Conservation (phyloP, 768 basidiomycete genomes). For the Antrodiella citrinella region DNA sequence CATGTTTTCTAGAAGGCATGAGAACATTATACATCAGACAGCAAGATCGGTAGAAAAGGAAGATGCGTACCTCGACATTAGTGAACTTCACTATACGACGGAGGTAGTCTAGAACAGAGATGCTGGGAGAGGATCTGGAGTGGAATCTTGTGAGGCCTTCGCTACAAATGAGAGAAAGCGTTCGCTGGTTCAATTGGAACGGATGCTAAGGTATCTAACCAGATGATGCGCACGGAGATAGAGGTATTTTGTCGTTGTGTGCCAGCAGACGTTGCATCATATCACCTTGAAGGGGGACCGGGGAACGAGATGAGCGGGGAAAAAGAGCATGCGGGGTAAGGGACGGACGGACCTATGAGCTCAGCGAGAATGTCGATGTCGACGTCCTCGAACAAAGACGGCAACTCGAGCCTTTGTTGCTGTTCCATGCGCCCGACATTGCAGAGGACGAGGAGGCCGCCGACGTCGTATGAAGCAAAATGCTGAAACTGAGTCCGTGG, state of each 20-base stretch:
- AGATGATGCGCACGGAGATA: constrained; percentile 55
- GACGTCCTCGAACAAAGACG: constrained; percentile 78
- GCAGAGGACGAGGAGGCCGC: constrained; percentile 29
- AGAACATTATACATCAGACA: constrained; percentile 5
- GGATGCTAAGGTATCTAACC: not conserved
- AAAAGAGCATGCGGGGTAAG: no score
- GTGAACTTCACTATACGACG: constrained; percentile 91
- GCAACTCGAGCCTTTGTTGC: constrained; percentile 69
- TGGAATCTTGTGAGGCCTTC: constrained; percentile 94
- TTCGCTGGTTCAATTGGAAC: not conserved
- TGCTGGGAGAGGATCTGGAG: constrained; percentile 83
- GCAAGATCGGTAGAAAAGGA: not conserved
- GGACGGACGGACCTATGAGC: constrained; percentile 70
- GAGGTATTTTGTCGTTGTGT: constrained; percentile 93
- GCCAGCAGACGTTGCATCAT: constrained; percentile 93
- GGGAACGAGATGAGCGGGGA: constrained; percentile 1
- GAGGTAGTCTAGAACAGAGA: constrained; percentile 87
- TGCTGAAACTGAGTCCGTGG: no score
- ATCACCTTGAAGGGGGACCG: constrained; percentile 51
- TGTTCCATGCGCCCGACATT: constrained; percentile 77
- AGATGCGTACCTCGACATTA: constrained; percentile 76
- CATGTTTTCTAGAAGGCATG: constrained; percentile 52
- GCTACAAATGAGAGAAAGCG: constrained; percentile 37
- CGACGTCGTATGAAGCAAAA: not conserved
- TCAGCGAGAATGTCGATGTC: constrained; percentile 76